A percentile compares a stretch with the other conserved stretches of the same genome.
phyloP scores from a whole-genome alignment of 805 yeast species.

The Lachancea quebecensis region DNA sequence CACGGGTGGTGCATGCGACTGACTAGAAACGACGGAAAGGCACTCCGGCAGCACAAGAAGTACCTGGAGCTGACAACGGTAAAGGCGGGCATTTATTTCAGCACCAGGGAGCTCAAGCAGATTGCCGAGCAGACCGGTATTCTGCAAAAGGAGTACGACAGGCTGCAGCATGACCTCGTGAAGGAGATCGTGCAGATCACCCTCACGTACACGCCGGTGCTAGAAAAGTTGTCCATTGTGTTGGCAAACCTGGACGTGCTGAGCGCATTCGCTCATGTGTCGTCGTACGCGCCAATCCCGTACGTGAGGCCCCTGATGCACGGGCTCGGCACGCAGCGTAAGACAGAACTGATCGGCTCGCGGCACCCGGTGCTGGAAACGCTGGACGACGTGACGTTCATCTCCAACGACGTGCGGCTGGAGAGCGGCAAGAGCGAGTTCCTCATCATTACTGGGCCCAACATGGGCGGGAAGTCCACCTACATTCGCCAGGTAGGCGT shows the following conservation, averaged over 20 bases:
- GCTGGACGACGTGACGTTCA: constrained; percentile 85
- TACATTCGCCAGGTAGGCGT: constrained; percentile 87
- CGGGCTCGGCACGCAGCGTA: constrained; percentile 42
- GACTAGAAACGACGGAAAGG: constrained; percentile 82
- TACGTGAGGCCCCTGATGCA: constrained; percentile 70
- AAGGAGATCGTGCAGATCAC: constrained; percentile 77
- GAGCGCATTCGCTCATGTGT: constrained; percentile 75
- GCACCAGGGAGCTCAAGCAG: constrained; percentile 58
- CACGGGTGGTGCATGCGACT: constrained; percentile 95
- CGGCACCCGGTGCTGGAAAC: constrained; percentile 94
- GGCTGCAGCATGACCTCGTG: constrained; percentile 70
- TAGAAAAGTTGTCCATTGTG: constrained; percentile 56
- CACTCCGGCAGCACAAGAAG: constrained; percentile 50
- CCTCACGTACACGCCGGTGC: constrained; percentile 70
- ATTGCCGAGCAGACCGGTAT: constrained; percentile 52
- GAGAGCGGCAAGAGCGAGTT: constrained; percentile 56
- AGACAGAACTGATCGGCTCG: constrained; percentile 57
- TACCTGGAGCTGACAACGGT: constrained; percentile 83
- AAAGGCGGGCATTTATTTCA: constrained; percentile 92
- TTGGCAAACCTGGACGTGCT: constrained; percentile 79
- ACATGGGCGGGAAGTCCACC: constrained; percentile 97
- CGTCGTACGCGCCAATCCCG: constrained; percentile 75
- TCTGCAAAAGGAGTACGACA: constrained; percentile 59
- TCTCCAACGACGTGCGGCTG: constrained; percentile 80
- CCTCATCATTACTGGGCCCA: constrained; percentile 87